Conservation (phyloP, 2,329 filamentous ascomycete species). For the Penicillium digitatum region DNA sequence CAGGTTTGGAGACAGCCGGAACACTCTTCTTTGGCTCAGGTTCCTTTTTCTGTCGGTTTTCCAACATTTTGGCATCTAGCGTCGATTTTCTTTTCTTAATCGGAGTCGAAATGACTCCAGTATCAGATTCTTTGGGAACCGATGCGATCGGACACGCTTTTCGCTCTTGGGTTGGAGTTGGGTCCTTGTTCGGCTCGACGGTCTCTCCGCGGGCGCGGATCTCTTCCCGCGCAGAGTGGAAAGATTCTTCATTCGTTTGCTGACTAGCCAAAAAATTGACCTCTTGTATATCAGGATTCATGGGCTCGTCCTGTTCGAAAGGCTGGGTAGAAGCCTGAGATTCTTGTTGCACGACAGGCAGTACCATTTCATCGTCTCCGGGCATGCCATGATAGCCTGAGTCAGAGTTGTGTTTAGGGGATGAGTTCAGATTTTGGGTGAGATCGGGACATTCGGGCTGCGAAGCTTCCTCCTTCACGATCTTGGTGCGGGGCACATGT, state of each 20-base stretch:
- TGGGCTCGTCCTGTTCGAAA: conserved; percentile 28
- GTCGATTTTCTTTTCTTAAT: conserved; percentile 7
- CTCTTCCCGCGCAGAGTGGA: conserved; percentile 46
- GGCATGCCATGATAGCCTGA: conserved; percentile 49
- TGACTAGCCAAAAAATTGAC: conserved; percentile 29
- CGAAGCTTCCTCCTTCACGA: conserved; percentile 16
- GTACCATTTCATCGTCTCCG: conserved; percentile 40
- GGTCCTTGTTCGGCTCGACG: conserved; percentile 36
- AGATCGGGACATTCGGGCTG: conserved; percentile 31
- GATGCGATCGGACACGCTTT: conserved; percentile 6
- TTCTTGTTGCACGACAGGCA: conserved; percentile 30
- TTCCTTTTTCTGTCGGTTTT: conserved; percentile 2
- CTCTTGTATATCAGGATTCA: conserved; percentile 12
- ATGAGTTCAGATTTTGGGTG: conserved; percentile 37
- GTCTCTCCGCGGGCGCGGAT: conserved; percentile 34
- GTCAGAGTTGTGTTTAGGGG: conserved; percentile 42
- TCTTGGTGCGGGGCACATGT: conserved; percentile 19
- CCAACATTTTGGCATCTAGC: not conserved
- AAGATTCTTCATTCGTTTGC: conserved; percentile 44
- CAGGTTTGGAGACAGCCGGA: conserved; percentile 9
- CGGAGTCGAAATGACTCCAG: conserved; percentile 1
- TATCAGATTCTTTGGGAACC: not conserved
- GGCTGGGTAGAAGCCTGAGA: conserved; percentile 35
- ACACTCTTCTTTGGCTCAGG: conserved; percentile 9
- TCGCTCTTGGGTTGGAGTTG: conserved; percentile 21